Evolutionary conservation across 1,139 yeast genomes (phyloP), one percentile per base, ranked within the genome.

Genomic region (Scheffersomyces cryptocercus): DNA sequence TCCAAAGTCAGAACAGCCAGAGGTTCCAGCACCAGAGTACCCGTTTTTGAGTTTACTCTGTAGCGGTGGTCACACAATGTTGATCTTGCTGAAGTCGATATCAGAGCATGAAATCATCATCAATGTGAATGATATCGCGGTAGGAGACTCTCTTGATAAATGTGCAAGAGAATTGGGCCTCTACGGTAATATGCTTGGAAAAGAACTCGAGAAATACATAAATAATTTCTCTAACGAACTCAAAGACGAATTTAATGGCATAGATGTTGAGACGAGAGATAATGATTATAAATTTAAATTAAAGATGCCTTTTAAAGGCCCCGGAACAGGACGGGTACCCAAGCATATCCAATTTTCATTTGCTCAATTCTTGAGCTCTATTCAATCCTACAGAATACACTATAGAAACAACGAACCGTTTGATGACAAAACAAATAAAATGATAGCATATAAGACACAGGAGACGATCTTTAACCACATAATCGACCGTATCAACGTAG

Each of bases 41-140:
- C 99, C 99, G 2, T 89, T 86, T 55, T 56, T 89, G 20, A 87
- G 95, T 54, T 65, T 93, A 26, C 68, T 93, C 30, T 93, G 86
- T 13, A 85, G 95, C 55, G 99, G 99, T 0, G 99, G 99, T 0
- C 99, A 93, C 58, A 90, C 99, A 0, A 82, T 90, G 83, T 69
- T 91, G 29, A 96, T 93, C 1, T 68, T 81, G 6, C 85, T 91
- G 52, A 68, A 65, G 33, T 68, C 85, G 10, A 55, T 88, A 2
- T 53, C 73, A 0, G 75, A 84, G 2, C 99, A 93, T 64, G 82
- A 81, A 47, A 78, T 93, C 1, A 57, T 95, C 5, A 81, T 86
- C 9, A 78, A 90, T 55, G 87, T 96, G 0, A 67, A 81, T 28
- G 99, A 93, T 59, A 88, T 90, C 26, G 97, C 99, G 0, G 86